These are phyloP conservation scores for Cyclostephanos invisitatus DNA, from an alignment of 108 stramenopile species.

Conservation along the genomic window DNA sequence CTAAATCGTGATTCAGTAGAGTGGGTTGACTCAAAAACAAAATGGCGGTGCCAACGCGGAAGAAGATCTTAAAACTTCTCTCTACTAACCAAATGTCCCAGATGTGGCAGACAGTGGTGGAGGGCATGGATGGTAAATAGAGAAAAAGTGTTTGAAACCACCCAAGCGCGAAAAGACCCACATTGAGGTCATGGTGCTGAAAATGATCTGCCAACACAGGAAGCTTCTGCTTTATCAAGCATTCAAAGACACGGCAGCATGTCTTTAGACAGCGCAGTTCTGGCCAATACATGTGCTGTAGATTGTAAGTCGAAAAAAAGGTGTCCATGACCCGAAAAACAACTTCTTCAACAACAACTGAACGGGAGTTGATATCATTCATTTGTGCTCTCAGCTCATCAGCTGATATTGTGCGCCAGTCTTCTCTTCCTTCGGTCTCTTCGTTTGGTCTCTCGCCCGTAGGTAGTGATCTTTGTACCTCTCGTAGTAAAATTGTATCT, in stretches of 20 bases:
- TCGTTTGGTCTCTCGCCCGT: constrained; percentile 6
- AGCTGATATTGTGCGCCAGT: constrained; percentile 40
- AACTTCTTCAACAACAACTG: constrained; percentile 75
- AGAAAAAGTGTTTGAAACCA: constrained; percentile 92
- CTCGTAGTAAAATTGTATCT: constrained; percentile 77
- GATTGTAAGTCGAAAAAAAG: constrained; percentile 77
- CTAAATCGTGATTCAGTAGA: constrained; percentile 83
- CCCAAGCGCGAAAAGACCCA: constrained; percentile 87
- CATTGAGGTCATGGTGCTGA: constrained; percentile 88
- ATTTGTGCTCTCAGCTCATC: constrained; percentile 40
- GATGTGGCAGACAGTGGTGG: constrained; percentile 87
- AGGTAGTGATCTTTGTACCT: constrained; percentile 59
- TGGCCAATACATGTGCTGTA: constrained; percentile 88
- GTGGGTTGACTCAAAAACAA: constrained; percentile 88
- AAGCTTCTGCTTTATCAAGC: constrained; percentile 78
- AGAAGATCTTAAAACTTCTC: constrained; percentile 87
- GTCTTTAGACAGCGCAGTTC: constrained; percentile 87
- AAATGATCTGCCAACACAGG: constrained; percentile 90
- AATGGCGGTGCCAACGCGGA: constrained; percentile 88
- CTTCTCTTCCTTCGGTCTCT: not conserved
- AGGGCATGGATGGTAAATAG: constrained; percentile 91
- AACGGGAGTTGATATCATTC: constrained; percentile 45
- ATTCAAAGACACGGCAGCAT: constrained; percentile 85
- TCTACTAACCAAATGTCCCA: constrained; percentile 96
- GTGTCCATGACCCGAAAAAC: constrained; percentile 81